phyloP scores from a whole-genome alignment of 495 filamentous ascomycete genomes.

The Aspergillus baeticus region DNA sequence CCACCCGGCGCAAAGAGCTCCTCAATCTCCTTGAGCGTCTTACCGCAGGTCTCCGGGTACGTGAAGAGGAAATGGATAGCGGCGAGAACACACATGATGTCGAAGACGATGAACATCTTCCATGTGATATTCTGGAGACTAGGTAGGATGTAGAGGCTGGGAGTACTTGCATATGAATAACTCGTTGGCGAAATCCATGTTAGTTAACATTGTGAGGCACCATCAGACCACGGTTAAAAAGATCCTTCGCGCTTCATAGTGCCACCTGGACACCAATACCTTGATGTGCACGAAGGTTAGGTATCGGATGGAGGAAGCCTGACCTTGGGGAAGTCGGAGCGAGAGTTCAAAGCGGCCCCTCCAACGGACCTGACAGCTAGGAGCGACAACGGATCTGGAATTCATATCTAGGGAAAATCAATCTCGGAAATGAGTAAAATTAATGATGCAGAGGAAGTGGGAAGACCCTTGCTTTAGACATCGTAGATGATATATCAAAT shows the following conservation, averaged over 20 bases:
- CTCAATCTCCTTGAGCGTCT: slow-evolving; percentile 54
- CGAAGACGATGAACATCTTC: slow-evolving; percentile 64
- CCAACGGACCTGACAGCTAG: too few species aligned
- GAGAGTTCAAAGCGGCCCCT: not conserved
- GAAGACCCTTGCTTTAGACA: too few species aligned
- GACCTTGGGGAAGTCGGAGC: too few species aligned
- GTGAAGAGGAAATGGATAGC: slow-evolving; percentile 15
- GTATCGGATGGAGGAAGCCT: not conserved
- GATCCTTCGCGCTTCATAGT: not conserved
- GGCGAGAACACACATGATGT: slow-evolving; percentile 50
- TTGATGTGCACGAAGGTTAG: not conserved
- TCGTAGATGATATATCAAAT: too few species aligned
- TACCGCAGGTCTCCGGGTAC: slow-evolving; percentile 28
- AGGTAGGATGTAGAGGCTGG: slow-evolving; percentile 62
- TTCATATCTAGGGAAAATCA: too few species aligned
- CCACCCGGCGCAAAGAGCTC: slow-evolving; percentile 53
- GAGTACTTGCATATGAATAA: too few species aligned
- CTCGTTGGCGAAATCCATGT: too few species aligned
- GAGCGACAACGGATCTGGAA: too few species aligned
- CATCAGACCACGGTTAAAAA: not conserved
- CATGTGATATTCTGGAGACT: slow-evolving; percentile 61
- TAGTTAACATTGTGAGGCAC: not conserved
- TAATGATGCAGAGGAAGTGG: too few species aligned
- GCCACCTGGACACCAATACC: not conserved
- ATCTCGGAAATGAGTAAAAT: too few species aligned